phyloP scores from a whole-genome alignment of 176 grass and related monocot species.

The Calamus simplicifolius region DNA sequence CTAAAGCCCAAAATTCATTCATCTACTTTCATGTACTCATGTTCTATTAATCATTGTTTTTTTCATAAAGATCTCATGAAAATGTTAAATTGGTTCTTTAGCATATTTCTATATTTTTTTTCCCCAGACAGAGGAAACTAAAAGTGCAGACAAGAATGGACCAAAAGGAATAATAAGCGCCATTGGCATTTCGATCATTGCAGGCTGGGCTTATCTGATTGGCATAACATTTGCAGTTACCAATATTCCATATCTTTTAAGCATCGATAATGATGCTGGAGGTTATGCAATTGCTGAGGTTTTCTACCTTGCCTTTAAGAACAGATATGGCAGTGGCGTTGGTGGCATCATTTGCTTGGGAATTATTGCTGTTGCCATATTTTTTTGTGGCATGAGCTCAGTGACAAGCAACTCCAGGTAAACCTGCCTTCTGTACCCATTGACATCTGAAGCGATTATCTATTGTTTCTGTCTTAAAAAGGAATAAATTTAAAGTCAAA shows the following conservation, averaged over 20 bases:
- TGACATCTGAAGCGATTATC: too few relatives aligned
- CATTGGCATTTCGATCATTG: constrained; percentile 63
- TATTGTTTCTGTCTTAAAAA: too few relatives aligned
- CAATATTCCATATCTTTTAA: constrained; percentile 63
- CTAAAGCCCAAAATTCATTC: too few relatives aligned
- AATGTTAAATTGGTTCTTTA: background rate
- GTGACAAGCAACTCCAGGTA: constrained; percentile 87
- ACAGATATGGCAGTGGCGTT: constrained; percentile 49
- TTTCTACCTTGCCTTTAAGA: constrained; percentile 80
- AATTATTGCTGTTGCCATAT: constrained; percentile 57
- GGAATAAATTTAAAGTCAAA: too few relatives aligned
- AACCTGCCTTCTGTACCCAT: background rate
- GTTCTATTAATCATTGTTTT: too few relatives aligned
- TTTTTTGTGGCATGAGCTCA: constrained; percentile 77
- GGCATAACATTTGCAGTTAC: constrained; percentile 81
- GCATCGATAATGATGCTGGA: constrained; percentile 63
- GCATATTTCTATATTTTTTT: background rate
- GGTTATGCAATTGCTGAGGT: constrained; percentile 78
- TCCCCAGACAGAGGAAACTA: constrained; percentile 75
- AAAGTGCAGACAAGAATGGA: constrained; percentile 70
- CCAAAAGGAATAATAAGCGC: constrained; percentile 74
- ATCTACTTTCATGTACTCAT: too few relatives aligned
- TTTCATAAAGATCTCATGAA: too few relatives aligned
- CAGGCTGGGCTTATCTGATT: constrained; percentile 76
- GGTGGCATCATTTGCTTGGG: constrained; percentile 78